Conservation (phyloP, 352 stramenopile genomes). For the Blastocystis sp. region DNA sequence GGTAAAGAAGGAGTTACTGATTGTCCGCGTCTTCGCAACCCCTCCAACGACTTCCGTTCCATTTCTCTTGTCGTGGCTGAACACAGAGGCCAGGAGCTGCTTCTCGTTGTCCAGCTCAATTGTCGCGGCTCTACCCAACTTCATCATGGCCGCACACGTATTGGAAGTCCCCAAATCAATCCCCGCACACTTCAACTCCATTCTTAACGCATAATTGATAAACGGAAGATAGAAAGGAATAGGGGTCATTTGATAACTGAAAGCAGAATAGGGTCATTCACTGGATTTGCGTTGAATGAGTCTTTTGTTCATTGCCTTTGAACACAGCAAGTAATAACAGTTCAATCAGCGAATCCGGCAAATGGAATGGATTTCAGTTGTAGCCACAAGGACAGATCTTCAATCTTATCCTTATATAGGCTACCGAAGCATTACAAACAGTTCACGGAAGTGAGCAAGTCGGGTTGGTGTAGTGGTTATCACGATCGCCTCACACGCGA, state of each 20-base stretch:
- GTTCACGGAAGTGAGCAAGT: background rate
- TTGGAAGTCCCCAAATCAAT: constrained; percentile 54
- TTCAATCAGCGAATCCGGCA: background rate
- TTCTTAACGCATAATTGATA: background rate
- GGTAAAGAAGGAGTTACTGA: background rate
- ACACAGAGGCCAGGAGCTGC: background rate
- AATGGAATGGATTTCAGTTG: background rate
- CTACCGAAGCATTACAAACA: background rate
- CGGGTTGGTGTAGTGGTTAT: constrained; percentile 30
- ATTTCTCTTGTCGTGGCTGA: background rate
- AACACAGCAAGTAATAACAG: background rate
- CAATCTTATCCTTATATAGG: background rate
- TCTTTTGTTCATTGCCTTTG: background rate
- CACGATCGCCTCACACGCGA: constrained; percentile 13
- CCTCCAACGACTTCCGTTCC: background rate
- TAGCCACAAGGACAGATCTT: background rate
- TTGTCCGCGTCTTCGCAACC: background rate
- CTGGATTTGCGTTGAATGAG: background rate
- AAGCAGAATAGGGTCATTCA: background rate
- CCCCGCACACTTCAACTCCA: constrained; percentile 3
- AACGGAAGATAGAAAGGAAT: background rate
- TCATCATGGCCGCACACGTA: background rate
- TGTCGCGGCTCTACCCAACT: background rate
- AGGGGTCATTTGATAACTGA: background rate
- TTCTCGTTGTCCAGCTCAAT: background rate